A percentile compares a stretch with the other conserved stretches of the same genome.
These are phyloP conservation scores for Lactarius pseudohatsudake DNA, from an alignment of 768 basidiomycete genomes.

Conservation along the genomic window DNA sequence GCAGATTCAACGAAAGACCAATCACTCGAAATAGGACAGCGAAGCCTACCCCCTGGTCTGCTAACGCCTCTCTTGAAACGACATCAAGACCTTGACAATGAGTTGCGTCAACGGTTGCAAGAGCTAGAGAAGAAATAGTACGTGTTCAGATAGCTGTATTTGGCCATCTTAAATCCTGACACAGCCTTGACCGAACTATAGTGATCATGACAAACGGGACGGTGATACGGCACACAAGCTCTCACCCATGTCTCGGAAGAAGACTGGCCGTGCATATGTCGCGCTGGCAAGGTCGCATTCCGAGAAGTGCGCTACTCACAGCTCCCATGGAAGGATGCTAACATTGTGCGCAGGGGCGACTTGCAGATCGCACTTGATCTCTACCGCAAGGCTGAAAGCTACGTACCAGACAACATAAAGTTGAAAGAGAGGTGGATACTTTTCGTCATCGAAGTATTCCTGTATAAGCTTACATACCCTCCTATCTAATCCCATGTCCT, in stretches of 20 bases:
- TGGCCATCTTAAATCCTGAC: conserved; percentile 2
- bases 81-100: conserved; percentile 67
- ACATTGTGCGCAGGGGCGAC: conserved; percentile 55
- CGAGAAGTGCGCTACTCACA: conserved; percentile 57
- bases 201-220: conserved; percentile 63
- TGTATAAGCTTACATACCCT: conserved; percentile 37
- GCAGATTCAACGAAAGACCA: conserved; percentile 42
- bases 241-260: conserved; percentile 75
- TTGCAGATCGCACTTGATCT: conserved; percentile 77
- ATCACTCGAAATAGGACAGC: conserved; percentile 25
- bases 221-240: conserved; percentile 58
- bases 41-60: conserved; percentile 44
- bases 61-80: conserved; percentile 62
- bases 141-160: conserved; percentile 34
- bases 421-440: conserved; percentile 85
- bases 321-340: conserved; percentile 3
- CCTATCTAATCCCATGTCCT: conserved; percentile 34
- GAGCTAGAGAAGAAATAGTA: conserved; percentile 76
- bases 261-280: conserved; percentile 81
- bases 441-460: conserved; percentile 64
- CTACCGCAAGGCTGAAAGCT: conserved; percentile 77
- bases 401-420: conserved; percentile 85
- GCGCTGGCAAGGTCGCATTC: conserved; percentile 78
- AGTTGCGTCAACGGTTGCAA: conserved; percentile 59
- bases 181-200: conserved; percentile 31